Evolutionary conservation across 768 basidiomycete species (phyloP), one percentile per base, ranked within the genome.

Genomic region (Boletus subcaerulescens): DNA sequence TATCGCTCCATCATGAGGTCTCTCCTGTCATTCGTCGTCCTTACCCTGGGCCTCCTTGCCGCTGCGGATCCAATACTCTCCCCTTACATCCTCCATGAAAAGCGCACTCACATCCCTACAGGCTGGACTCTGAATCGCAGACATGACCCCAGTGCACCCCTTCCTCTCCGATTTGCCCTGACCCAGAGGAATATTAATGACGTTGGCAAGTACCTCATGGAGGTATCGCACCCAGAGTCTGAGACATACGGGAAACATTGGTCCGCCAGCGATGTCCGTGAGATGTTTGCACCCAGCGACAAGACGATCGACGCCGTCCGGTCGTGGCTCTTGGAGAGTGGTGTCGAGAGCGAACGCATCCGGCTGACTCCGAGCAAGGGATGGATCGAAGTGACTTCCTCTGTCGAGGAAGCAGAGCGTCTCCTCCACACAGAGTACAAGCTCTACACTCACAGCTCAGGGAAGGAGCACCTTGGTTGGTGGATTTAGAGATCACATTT

Each of bases 61-160:
- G n/a, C 31, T 8, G 65, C 65, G 15, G 49, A 43, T 18, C 50
- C 65, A 26, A 41, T 44, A 8, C 31, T 45, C 40, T 55, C 53
- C 26, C 53, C 60, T 26, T 64, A 70, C 58, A 65, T 64, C 49
- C 46, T 77, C 31, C 78, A 79, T 53, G 78, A 79, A 61, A 73
- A 66, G 40, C 77, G 77, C 50, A 65, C 64, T 12, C 57, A 42
- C 14, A 9, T 43, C 40, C 50, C 76, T 10, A 12, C 49, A 7
- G 65, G 65, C 3, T 81, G 80, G 79, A 55, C 62, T 9, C 62
- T 69, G 17, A 57, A 71, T 13, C 71, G 74, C 32, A 67, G 73
- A 39, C 72, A 74, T 35, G 67, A 71, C 4, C 53, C 74, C 14
- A 62, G 70, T 14, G 54, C 65, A 14, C 35, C 38, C 4, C 51